Percentiles rank a stretch among this genome's conserved stretches.
These are phyloP conservation scores for Chlamydomonas eustigma DNA, from an alignment of 139 green algal genomes.

Conservation along the genomic window DNA sequence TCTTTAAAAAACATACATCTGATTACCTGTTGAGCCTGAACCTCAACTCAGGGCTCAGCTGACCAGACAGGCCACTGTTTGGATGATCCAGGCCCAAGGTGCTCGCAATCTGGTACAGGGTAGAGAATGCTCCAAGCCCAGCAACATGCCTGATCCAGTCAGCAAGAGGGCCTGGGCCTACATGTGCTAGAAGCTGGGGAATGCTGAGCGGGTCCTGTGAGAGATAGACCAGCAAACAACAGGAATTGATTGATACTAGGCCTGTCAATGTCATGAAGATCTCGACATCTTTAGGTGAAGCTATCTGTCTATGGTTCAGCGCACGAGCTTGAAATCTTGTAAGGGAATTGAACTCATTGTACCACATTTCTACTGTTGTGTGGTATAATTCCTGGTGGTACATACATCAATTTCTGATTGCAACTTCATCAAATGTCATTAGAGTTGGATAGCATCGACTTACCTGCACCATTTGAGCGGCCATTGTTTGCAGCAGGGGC, in stretches of 20 bases:
- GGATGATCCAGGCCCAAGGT: constrained; percentile 6
- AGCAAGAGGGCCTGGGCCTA: constrained; percentile 47
- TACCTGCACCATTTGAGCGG: constrained; percentile 31
- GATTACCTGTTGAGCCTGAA: constrained; percentile 3
- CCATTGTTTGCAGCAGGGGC: constrained; percentile 40
- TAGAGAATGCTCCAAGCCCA: constrained; percentile 48
- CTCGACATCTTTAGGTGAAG: too few species aligned
- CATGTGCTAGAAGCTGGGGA: constrained; percentile 52
- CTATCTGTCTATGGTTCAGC: too few species aligned
- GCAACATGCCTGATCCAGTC: constrained; percentile 66
- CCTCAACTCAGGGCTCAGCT: background rate
- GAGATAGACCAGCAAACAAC: too few species aligned
- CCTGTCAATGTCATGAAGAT: too few species aligned
- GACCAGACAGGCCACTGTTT: background rate
- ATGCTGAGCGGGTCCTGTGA: constrained; percentile 56
- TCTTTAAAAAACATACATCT: background rate
- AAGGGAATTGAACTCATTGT: too few species aligned
- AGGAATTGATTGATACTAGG: too few species aligned
- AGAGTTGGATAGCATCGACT: too few species aligned
- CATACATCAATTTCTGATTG: too few species aligned
- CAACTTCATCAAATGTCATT: too few species aligned
- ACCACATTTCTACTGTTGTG: too few species aligned
- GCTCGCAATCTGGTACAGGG: constrained; percentile 19
- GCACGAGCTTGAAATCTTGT: too few species aligned
- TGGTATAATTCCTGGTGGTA: too few species aligned